Percentiles rank a stretch among this genome's conserved stretches.
phyloP scores from a whole-genome alignment of 2,329 filamentous ascomycete species.

The Claviceps pusilla region DNA sequence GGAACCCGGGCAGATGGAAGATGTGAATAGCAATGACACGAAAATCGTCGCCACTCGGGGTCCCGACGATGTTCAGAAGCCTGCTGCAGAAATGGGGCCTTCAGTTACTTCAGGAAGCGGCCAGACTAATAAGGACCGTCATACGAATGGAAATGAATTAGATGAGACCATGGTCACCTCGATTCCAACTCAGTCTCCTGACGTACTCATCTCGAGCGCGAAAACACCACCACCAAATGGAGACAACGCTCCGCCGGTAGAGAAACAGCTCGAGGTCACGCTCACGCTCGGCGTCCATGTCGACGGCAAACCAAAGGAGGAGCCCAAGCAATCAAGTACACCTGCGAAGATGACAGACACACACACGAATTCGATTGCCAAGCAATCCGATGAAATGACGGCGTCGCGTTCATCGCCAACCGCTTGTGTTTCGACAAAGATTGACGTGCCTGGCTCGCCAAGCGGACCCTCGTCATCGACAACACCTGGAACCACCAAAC shows the following conservation, averaged over 20 bases:
- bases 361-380: background rate
- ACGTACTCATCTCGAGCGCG: background rate
- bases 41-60: background rate
- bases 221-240: background rate
- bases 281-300: background rate
- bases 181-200: background rate
- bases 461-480: background rate
- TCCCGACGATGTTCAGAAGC: background rate
- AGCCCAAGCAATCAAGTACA: background rate
- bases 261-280: background rate
- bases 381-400: background rate
- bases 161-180: background rate
- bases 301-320: background rate
- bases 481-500: background rate
- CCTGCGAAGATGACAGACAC: background rate
- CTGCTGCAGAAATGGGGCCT: background rate
- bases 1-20: constrained; percentile 6
- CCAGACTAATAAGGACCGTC: background rate
- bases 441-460: background rate
- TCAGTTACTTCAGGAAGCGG: background rate
- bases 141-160: constrained; percentile 1
- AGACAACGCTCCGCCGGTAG: background rate
- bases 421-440: background rate
- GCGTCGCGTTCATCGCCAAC: background rate
- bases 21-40: constrained; percentile 4